phyloP scores from a whole-genome alignment of 78 protist genomes.

The Creolimax fragrantissima region DNA sequence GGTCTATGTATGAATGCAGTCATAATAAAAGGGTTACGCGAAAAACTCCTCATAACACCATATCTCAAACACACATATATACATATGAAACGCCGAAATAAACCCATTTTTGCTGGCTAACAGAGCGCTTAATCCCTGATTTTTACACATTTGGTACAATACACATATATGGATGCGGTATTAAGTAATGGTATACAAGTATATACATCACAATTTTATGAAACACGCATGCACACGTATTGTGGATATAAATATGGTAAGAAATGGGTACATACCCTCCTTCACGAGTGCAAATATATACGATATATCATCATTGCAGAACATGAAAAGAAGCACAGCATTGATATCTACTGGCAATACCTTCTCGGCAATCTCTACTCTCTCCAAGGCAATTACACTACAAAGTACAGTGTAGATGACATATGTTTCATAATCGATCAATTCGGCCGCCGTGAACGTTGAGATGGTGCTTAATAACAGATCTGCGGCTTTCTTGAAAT shows the following conservation, averaged over 20 bases:
- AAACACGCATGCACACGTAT: not conserved
- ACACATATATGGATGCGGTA: not conserved
- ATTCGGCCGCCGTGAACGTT: slow-evolving; percentile 67
- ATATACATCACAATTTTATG: not conserved
- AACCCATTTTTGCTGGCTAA: too few species aligned
- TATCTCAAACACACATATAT: too few species aligned
- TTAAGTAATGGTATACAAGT: not conserved
- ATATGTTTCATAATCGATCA: slow-evolving; percentile 61
- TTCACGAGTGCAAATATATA: not conserved
- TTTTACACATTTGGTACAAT: too few species aligned
- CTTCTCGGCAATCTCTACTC: slow-evolving; percentile 45
- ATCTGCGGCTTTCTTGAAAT: slow-evolving; percentile 69
- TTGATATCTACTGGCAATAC: too few species aligned
- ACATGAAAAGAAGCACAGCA: too few species aligned
- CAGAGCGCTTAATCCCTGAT: too few species aligned
- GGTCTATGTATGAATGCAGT: too few species aligned
- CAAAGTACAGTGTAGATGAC: slow-evolving; percentile 64
- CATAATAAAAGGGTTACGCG: too few species aligned
- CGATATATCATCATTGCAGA: too few species aligned
- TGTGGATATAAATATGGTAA: not conserved
- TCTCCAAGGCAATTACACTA: slow-evolving; percentile 54
- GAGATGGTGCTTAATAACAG: slow-evolving; percentile 66
- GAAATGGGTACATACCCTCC: not conserved
- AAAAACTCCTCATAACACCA: too few species aligned
- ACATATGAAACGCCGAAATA: too few species aligned